Base-by-base conservation (phyloP, 1,284 basidiomycete species). In the Ustilago crameri region DNA sequence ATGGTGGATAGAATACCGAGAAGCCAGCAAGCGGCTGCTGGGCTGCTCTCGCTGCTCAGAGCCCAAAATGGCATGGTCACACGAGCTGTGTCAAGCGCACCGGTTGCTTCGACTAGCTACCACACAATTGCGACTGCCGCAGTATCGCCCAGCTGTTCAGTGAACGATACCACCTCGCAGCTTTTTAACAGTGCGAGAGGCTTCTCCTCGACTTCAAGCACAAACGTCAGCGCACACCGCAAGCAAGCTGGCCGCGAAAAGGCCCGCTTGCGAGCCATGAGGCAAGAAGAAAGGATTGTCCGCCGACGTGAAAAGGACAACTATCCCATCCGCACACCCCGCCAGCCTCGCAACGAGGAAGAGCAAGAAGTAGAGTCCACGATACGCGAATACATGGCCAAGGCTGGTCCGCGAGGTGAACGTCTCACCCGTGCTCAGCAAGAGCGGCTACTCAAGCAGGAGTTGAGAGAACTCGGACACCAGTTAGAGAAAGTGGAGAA, bases 401-500 rank as follows among this genome's bases (percentile, higher is more conserved):
- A 57, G 9, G 65, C 68, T 8, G 68, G 68, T 2, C 69, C 69
- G 3, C 41, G 38, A 3, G 69, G 69, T 24, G 64, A 72, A 44
- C 55, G 64, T 14, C 63, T 73, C 27, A 73, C 65, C 0, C 60
- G 53, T 7, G 34, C 65, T 0, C 57, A 73, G 30, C 56, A 73
- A 35, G 70, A 73, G 47, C 51, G 57, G 10, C 34, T 69, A 43
- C 61, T 81, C 24, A 64, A 69, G 18, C 59, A 64, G 12, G 79
- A 81, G 35, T 64, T 81, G 14, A 58, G 48, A 10, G 52, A 52
- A 8, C 68, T 81, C 37, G 66, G 69, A 17, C 38, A 51, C 4
- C 49, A 75, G 26, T 48, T 78, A 10, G 75, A 75, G 23, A 46
- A 45, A 24, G 9, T 68, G 2, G 70, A 78, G 27, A 74, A 77